These are phyloP conservation scores for Kazachstania taianensis DNA, from an alignment of 805 yeast species.

Conservation along the genomic window DNA sequence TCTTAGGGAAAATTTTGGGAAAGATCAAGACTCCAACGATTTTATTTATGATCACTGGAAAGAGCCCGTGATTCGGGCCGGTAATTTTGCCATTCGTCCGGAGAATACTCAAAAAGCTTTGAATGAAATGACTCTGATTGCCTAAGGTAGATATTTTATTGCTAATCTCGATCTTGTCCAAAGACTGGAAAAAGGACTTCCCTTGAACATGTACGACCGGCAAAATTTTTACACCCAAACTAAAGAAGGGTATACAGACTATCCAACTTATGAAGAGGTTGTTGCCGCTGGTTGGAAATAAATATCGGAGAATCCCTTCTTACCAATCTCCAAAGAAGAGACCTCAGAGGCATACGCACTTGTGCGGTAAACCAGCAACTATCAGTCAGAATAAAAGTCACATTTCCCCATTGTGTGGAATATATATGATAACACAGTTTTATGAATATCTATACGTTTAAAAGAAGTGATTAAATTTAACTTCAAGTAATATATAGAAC, in stretches of 20 bases:
- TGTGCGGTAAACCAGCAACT: no score
- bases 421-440: no score
- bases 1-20: conserved; percentile 19
- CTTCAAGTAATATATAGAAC: no score
- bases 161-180: conserved; percentile 45
- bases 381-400: no score
- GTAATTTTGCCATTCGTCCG: conserved; percentile 21
- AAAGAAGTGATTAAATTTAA: no score
- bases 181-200: conserved; percentile 31
- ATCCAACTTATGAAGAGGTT: conserved; percentile 25
- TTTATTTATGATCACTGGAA: conserved; percentile 33
- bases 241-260: conserved; percentile 34
- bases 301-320: no score
- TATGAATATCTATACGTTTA: no score
- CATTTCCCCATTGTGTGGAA: no score
- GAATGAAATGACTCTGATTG: conserved; percentile 34
- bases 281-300: conserved; percentile 3
- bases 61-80: conserved; percentile 34
- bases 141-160: conserved; percentile 37
- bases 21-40: no score
- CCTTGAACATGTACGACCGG: conserved; percentile 37
- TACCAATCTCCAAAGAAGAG: no score
- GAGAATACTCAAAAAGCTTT: conserved; percentile 20
- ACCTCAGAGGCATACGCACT: no score
- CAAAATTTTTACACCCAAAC: conserved; percentile 33